Evolutionary conservation across 176 grass and related monocot species (phyloP), one percentile per base, ranked within the genome.

Genomic region (Eleusine indica): DNA sequence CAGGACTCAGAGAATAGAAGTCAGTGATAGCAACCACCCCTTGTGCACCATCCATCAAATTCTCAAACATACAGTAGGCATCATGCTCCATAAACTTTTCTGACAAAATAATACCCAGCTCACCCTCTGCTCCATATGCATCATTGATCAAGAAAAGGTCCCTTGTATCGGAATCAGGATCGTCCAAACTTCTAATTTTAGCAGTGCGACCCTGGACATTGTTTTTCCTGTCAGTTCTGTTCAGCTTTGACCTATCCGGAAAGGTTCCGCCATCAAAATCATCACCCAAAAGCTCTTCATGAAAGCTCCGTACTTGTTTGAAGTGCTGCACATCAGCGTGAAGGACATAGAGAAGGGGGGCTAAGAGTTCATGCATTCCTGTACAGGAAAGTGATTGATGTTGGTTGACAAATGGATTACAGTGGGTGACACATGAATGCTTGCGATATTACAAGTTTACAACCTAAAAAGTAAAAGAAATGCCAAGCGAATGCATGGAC

Each of bases 321-420:
- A 94, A 95, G 73, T 94, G 89, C 60, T 91, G 86, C 46, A 96
- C 83, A 88, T 99, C 96, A 77, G 86, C 63, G 38, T 99, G 89
- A 88, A 99, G 96, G 58, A 94, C 96, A 91, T 94, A 99, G 65
- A 99, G 78, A 84, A 99, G 90, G 90, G 96, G 96, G 88, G 96
- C 96, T 64, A 99, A 88, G 73, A 94, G 89, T 88, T 99, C 96
- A 78, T 99, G 96, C 96, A 99, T 99, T 90, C 96, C 96, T 99
- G 90, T 87, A 77, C 8, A 86, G 76, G 66, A 79, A 82, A 74
- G 56, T 80, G 32, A 52, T 70, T 63, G 62, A 67, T 81, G 32
- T 56, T 89, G 49, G 32, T 56, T 89, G 49, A 79, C 82, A 87
- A 74, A 85, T 81, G 8, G 48, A 80, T 81, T 81, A 58, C 37